These are phyloP conservation scores for Ganoderma multipileum DNA, from an alignment of 1,284 basidiomycete genomes.

Conservation along the genomic window DNA sequence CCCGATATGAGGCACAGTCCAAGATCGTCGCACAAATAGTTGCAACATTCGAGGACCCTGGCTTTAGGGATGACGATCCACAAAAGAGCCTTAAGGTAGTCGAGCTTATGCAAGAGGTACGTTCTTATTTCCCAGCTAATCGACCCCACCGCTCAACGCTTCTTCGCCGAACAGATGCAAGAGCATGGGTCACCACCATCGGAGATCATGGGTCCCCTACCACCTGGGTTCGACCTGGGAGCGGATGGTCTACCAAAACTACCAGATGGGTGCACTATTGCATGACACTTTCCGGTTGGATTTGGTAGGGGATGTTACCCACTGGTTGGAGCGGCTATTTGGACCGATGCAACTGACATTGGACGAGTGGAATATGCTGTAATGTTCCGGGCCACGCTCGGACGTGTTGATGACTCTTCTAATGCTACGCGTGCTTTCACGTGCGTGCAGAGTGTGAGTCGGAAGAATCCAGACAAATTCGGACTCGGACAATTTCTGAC, in stretches of 20 bases:
- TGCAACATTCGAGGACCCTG: conserved; percentile 74
- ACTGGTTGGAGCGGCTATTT: background rate
- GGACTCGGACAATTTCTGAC: too few relatives aligned
- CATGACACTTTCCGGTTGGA: conserved; percentile 25
- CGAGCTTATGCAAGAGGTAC: conserved; percentile 80
- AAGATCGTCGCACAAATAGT: conserved; percentile 72
- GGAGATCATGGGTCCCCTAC: conserved; percentile 92
- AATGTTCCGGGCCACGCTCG: background rate
- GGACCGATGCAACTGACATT: background rate
- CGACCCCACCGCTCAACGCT: background rate
- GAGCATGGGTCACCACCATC: conserved; percentile 85
- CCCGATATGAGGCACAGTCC: conserved; percentile 76
- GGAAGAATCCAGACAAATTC: too few relatives aligned
- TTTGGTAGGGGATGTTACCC: background rate
- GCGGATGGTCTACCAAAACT: conserved; percentile 63
- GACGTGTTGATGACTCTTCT: background rate
- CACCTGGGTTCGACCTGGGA: conserved; percentile 73
- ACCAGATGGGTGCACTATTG: conserved; percentile 59
- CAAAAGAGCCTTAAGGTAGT: conserved; percentile 63
- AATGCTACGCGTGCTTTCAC: background rate
- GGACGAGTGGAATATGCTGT: background rate
- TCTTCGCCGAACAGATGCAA: conserved; percentile 70
- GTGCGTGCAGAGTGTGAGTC: background rate
- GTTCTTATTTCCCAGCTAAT: conserved; percentile 24
- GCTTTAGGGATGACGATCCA: conserved; percentile 68